Percentiles rank a stretch among this genome's conserved stretches.
Conservation (phyloP, 169 alveolate genomes). For the Blepharisma undulans region DNA sequence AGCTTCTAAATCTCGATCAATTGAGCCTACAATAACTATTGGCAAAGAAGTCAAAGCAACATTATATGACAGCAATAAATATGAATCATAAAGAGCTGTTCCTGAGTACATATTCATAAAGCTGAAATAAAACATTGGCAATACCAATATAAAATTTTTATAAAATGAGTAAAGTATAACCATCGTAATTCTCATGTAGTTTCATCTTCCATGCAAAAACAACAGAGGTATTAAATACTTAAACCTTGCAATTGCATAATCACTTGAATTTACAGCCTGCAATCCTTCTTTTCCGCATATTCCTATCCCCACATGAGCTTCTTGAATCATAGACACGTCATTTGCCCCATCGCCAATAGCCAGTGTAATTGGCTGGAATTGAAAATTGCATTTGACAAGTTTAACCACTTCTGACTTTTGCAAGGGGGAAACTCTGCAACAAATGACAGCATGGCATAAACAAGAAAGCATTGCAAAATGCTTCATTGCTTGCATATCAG, state of each 20-base stretch:
- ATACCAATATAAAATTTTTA: slow-evolving; percentile 94
- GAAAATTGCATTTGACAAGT: slow-evolving; percentile 62
- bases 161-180: slow-evolving; percentile 96
- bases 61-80: slow-evolving; percentile 93
- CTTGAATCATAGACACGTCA: slow-evolving; percentile 79
- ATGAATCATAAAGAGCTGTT: slow-evolving; percentile 94
- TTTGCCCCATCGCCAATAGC: slow-evolving; percentile 90
- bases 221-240: slow-evolving; percentile 61
- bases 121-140: slow-evolving; percentile 94
- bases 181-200: slow-evolving; percentile 62
- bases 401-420: slow-evolving; percentile 91
- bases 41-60: slow-evolving; percentile 94
- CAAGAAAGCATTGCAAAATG: slow-evolving; percentile 29
- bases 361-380: slow-evolving; percentile 46
- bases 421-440: slow-evolving; percentile 98
- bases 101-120: slow-evolving; percentile 92
- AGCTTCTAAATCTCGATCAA: slow-evolving; percentile 61
- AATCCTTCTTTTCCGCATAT: slow-evolving; percentile 77
- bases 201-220: slow-evolving; percentile 76
- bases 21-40: slow-evolving; percentile 83
- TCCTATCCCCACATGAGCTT: slow-evolving; percentile 82
- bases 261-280: slow-evolving; percentile 78
- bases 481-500: neutral
- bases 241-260: slow-evolving; percentile 77
- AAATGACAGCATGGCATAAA: slow-evolving; percentile 82